Percentiles rank a stretch among this genome's conserved stretches.
These are phyloP conservation scores for Hypholoma sublateritium DNA, from an alignment of 768 basidiomycete genomes.

Conservation along the genomic window DNA sequence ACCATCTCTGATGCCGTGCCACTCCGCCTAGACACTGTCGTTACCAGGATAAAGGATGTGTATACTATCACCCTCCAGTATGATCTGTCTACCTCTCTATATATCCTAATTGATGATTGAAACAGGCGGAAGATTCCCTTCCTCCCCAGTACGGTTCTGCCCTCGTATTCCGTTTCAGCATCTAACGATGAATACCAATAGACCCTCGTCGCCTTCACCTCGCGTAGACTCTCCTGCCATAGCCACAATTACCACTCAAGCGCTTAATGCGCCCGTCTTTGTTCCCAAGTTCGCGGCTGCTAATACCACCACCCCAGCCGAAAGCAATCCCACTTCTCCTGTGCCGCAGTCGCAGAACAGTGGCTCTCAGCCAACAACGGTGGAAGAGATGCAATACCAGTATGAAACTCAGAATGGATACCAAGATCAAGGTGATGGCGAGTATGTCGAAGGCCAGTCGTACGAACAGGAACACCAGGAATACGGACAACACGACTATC, in stretches of 20 bases:
- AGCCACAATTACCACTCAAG: slow-evolving; percentile 51
- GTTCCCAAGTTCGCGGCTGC: slow-evolving; percentile 59
- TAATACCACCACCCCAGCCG: slow-evolving; percentile 18
- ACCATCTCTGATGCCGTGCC: not conserved
- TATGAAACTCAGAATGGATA: not conserved
- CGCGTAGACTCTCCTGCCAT: slow-evolving; percentile 45
- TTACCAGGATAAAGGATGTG: slow-evolving; percentile 84
- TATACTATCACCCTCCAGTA: slow-evolving; percentile 79
- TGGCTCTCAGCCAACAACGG: not conserved
- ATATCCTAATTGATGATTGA: not conserved
- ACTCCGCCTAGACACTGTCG: slow-evolving; percentile 64
- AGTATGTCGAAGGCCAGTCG: not conserved
- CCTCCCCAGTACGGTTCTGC: slow-evolving; percentile 29
- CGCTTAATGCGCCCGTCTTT: slow-evolving; percentile 83
- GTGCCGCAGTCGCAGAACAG: slow-evolving; percentile 14
- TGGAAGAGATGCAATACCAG: not conserved
- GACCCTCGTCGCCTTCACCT: slow-evolving; percentile 24
- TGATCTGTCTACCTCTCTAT: slow-evolving; percentile 16
- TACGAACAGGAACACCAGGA: slow-evolving; percentile 5
- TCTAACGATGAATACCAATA: slow-evolving; percentile 21
- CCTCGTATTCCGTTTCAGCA: slow-evolving; percentile 5
- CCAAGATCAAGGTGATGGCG: not conserved
- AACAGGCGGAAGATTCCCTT: slow-evolving; percentile 15
- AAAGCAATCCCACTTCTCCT: slow-evolving; percentile 23
- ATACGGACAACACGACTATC: slow-evolving; percentile 10